phyloP scores from a whole-genome alignment of 2,329 filamentous ascomycete genomes.

The Epichloe elymi region DNA sequence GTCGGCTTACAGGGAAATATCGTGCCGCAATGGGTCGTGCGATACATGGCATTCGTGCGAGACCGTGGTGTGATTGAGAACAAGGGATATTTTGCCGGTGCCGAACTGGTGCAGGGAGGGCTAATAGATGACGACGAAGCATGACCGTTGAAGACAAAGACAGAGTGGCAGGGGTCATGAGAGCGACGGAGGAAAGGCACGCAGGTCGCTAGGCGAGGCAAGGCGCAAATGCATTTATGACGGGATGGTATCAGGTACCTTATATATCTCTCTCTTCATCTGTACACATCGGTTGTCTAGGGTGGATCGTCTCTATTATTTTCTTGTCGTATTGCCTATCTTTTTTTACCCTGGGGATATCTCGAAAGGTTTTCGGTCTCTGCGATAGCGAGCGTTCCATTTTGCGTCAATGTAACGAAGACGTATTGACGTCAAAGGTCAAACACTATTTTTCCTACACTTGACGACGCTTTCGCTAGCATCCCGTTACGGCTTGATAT shows the following conservation, averaged over 20 bases:
- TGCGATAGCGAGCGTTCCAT: constrained; percentile 6
- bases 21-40: constrained; percentile 84
- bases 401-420: neutral
- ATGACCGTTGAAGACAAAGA: neutral
- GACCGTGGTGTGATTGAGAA: constrained; percentile 94
- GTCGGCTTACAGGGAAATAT: constrained; percentile 63
- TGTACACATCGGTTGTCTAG: too few species aligned
- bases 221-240: neutral
- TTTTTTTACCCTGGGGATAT: neutral
- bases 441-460: neutral
- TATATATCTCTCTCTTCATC: neutral
- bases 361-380: neutral
- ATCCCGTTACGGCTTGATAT: too few species aligned
- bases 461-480: too few species aligned
- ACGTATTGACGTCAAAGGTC: neutral
- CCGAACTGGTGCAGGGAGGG: constrained; percentile 38
- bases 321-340: neutral
- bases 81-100: constrained; percentile 91
- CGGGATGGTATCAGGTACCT: neutral
- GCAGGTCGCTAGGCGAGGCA: neutral
- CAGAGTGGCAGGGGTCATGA: neutral
- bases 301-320: too few species aligned
- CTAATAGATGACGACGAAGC: neutral
- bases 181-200: neutral
- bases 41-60: constrained; percentile 91